Base-by-base conservation (phyloP, 495 filamentous ascomycete species). In the Daldinia grandis region DNA sequence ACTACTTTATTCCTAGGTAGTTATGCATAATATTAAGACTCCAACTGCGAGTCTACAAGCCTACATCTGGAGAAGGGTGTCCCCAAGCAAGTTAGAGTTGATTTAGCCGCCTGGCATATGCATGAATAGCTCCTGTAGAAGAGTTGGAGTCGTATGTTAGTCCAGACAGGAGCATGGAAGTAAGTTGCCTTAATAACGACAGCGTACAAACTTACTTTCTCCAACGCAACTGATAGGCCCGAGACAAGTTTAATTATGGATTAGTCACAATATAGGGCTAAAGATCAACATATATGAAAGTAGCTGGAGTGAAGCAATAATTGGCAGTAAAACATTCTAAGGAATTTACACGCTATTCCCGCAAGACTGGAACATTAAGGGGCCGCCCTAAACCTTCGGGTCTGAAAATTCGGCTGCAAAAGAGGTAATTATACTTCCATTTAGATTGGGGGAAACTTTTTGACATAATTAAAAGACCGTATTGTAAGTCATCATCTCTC, bases 51-150 rank as follows among this genome's bases (percentile, higher is more conserved):
- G 17, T 21, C 17, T 47, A 12, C 2, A 24, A 47, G 9, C 4
- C 8, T 12, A 12, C 4, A 8, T 9, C 4, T 24, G 24, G 17
- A 24, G 8, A 47, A 10, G 19, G 21, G 1, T 24, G 2, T 53
- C 5, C 15, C 30, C 58, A n/a, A 15, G 58, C 12, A 58, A 8
- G 54, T 38, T 40, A 38, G 12, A 14, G 15, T 30, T 53, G 14
- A 58, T 51, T 65, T 65, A 65, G 19, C 54, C 54, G 62, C 31
- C 50, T 14, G 30, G 21, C 31, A 58, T 37, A n/a, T 40, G 42
- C 40, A 9, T 50, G 14, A 27, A 27, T 30, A 3, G 14, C 12
- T 47, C 4, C 17, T 5, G 10, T 47, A 40, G 42, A 47, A 47
- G 7, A 24, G 42, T 47, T 47, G 17, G 42, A 21, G 17, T 21